Base-by-base conservation (phyloP, 441 rosid species). In the Manihot esculenta region DNA sequence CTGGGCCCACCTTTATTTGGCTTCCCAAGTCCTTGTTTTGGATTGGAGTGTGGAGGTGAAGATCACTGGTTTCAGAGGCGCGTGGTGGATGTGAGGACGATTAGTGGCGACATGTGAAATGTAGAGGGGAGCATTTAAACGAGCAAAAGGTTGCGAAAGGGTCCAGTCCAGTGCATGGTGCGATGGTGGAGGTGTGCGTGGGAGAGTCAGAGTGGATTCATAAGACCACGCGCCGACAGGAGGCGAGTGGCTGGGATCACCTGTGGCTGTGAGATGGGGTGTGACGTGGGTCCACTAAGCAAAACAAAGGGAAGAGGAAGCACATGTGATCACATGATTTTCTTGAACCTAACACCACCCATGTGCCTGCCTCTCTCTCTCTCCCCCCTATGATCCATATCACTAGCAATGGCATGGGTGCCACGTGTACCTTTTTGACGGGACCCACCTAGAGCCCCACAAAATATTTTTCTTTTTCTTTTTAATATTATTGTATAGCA, bases 261-360 rank as follows among this genome's bases (percentile, higher is more conserved):
- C 53, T 48, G 75, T 24, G 62, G 75, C 42, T 38, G 42, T 38
- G 42, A 38, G 41, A 53, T 62, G 26, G 54, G 64, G 58, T 5
- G 69, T 35, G 30, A 56, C 30, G 54, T 18, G 70, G 78, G 53
- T 77, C 82, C 81, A 76, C 69, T 45, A 54, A 64, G 26, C 55
- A 65, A 68, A 71, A 59, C 55, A 69, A 45, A 65, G 70, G 45
- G 12, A 26, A 53, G 78, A 72, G 75, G 71, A 65, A 72, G 86
- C 85, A 82, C 90, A 86, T 89, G 88, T 69, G 79, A 69, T 83
- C 90, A 84, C 90, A 84, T 89, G 95, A 81, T 79, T 70, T 77
- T 77, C 85, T 87, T 74, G 69, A 84, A 82, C 83, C 71, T 15
- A 81, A 69, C 82, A 77, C 84, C 69, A 20, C 81, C 87, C 85